These are phyloP conservation scores for Nadsonia fulvescens DNA, from an alignment of 805 yeast species.

Conservation along the genomic window DNA sequence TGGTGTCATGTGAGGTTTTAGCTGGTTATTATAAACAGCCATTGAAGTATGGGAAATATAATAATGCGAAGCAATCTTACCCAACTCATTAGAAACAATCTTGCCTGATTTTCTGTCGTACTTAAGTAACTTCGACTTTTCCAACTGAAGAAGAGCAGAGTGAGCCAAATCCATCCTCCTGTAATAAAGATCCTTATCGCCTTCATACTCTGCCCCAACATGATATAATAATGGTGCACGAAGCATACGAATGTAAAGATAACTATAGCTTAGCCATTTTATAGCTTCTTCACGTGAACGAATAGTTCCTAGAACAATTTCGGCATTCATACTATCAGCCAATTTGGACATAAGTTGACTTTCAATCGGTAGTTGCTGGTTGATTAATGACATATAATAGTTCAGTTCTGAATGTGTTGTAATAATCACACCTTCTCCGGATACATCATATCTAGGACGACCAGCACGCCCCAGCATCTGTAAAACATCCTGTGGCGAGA, in stretches of 20 bases:
- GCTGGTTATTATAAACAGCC: constrained; percentile 38
- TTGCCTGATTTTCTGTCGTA: constrained; percentile 35
- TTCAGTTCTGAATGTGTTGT: constrained; percentile 75
- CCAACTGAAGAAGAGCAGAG: constrained; percentile 49
- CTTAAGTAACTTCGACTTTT: constrained; percentile 35
- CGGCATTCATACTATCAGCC: constrained; percentile 73
- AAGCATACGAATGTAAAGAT: constrained; percentile 62
- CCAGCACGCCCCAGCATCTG: constrained; percentile 99
- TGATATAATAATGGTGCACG: constrained; percentile 56
- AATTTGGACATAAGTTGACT: constrained; percentile 59
- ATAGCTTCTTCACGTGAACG: constrained; percentile 45
- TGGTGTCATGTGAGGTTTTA: constrained; percentile 47
- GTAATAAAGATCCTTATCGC: constrained; percentile 24
- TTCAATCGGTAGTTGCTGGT: constrained; percentile 84
- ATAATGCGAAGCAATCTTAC: constrained; percentile 70
- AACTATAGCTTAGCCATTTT: constrained; percentile 65
- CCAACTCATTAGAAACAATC: constrained; percentile 48
- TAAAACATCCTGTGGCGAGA: constrained; percentile 86
- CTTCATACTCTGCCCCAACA: constrained; percentile 49
- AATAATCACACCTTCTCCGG: constrained; percentile 87
- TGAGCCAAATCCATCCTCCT: constrained; percentile 55
- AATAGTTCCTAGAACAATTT: constrained; percentile 58
- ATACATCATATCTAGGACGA: constrained; percentile 80
- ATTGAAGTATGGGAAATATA: constrained; percentile 67
- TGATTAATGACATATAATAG: constrained; percentile 75